These are phyloP conservation scores for Thraustochytrium sp. DNA, from an alignment of 352 stramenopile genomes.

Conservation along the genomic window DNA sequence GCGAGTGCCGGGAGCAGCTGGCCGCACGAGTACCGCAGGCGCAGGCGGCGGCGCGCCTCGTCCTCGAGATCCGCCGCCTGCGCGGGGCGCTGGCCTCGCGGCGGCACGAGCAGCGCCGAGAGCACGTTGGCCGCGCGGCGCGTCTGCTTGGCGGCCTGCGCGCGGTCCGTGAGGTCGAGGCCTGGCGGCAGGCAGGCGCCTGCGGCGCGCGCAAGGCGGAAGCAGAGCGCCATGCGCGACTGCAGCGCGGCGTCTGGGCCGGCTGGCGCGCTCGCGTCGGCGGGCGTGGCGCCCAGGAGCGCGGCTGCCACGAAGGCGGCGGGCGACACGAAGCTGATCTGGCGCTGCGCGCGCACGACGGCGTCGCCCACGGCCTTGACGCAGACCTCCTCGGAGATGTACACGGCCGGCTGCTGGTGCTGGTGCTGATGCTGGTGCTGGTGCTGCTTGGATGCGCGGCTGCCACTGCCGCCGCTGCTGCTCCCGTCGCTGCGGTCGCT, in stretches of 20 bases:
- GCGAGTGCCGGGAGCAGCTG: slow-evolving; percentile 26
- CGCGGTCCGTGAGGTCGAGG: background rate
- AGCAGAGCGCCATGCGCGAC: background rate
- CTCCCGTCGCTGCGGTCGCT: background rate
- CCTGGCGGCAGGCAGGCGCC: background rate
- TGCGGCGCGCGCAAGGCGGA: background rate
- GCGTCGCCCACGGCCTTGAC: background rate
- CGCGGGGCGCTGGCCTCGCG: background rate
- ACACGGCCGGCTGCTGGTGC: background rate
- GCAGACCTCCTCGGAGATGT: slow-evolving; percentile 31
- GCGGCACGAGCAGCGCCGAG: background rate
- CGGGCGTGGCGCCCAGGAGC: background rate
- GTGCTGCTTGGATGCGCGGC: background rate
- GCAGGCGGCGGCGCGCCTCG: background rate
- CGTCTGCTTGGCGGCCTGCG: background rate
- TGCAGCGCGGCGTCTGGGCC: background rate
- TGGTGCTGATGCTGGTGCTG: too few species aligned
- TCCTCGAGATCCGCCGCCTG: background rate
- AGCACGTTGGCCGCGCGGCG: background rate
- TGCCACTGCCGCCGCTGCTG: background rate
- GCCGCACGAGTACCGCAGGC: slow-evolving; percentile 24
- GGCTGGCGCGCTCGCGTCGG: background rate
- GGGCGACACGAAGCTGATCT: background rate
- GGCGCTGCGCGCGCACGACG: slow-evolving; percentile 12
- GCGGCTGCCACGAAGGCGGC: background rate